phyloP scores from a whole-genome alignment of 768 basidiomycete species.

The Cubamyces sp. region DNA sequence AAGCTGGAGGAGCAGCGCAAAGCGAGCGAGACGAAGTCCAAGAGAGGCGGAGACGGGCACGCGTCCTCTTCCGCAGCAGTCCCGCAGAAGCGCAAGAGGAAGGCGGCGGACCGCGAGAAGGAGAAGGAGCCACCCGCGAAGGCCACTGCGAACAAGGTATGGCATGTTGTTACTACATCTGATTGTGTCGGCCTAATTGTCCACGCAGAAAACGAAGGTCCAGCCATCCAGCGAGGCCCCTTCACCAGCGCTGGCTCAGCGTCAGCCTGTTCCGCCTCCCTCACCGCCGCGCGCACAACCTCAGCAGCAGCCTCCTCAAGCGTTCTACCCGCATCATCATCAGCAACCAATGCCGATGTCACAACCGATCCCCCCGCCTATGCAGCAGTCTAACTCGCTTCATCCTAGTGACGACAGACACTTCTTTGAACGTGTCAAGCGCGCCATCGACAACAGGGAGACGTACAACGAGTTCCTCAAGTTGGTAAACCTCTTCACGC shows the following conservation, averaged over 20 bases:
- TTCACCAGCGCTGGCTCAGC: slow-evolving; percentile 34
- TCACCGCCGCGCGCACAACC: slow-evolving; percentile 34
- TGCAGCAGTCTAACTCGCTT: slow-evolving; percentile 23
- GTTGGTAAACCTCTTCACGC: slow-evolving; percentile 91
- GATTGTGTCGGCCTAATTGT: background rate
- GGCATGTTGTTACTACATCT: background rate
- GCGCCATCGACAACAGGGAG: slow-evolving; percentile 69
- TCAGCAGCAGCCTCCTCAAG: slow-evolving; percentile 18
- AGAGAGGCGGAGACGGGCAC: slow-evolving; percentile 31
- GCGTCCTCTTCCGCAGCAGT: slow-evolving; percentile 46
- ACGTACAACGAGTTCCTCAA: slow-evolving; percentile 95
- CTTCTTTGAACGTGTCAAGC: slow-evolving; percentile 92
- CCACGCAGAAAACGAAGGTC: slow-evolving; percentile 29
- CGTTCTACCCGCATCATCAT: slow-evolving; percentile 25
- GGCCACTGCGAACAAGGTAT: slow-evolving; percentile 33
- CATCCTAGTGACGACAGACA: slow-evolving; percentile 59
- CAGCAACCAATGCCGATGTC: slow-evolving; percentile 16
- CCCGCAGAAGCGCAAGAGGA: slow-evolving; percentile 74
- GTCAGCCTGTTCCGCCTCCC: slow-evolving; percentile 32
- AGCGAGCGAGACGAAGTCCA: slow-evolving; percentile 43
- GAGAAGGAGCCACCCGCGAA: slow-evolving; percentile 36
- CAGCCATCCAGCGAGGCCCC: slow-evolving; percentile 35
- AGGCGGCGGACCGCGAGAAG: slow-evolving; percentile 49
- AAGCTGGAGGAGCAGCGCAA: slow-evolving; percentile 30
- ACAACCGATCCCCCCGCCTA: slow-evolving; percentile 19